Conservation (phyloP, 495 filamentous ascomycete species). For the Hypoxylon rickii region DNA sequence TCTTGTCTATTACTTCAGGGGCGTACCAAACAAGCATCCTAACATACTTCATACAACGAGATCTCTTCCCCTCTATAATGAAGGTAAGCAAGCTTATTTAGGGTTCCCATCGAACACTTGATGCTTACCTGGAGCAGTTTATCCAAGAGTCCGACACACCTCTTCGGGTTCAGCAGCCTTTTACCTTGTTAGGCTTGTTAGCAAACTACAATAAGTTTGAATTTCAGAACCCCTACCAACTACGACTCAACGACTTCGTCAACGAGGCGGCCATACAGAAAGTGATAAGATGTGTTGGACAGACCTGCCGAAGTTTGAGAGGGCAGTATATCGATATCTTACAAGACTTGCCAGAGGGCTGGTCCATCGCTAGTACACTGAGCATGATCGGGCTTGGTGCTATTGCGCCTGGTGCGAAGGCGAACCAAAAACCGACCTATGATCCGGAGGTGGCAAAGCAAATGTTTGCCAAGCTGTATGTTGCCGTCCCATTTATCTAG, state of each 20-base stretch:
- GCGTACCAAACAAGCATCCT: constrained; percentile 92
- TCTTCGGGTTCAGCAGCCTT: constrained; percentile 68
- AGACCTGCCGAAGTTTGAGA: constrained; percentile 66
- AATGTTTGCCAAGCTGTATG: constrained; percentile 68
- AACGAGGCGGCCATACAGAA: constrained; percentile 86
- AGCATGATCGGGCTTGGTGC: constrained; percentile 82
- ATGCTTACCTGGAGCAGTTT: constrained; percentile 58
- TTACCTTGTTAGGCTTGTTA: constrained; percentile 83
- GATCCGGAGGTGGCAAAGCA: constrained; percentile 76
- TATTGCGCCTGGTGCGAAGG: constrained; percentile 69
- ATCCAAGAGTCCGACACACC: constrained; percentile 78
- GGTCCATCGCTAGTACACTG: constrained; percentile 79
- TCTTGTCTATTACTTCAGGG: constrained; percentile 83
- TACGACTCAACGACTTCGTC: constrained; percentile 96
- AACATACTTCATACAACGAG: constrained; percentile 93
- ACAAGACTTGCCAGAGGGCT: constrained; percentile 89
- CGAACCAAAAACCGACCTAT: constrained; percentile 59
- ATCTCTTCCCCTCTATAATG: constrained; percentile 92
- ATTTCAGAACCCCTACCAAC: constrained; percentile 94
- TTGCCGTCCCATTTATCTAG: background rate
- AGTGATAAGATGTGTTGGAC: constrained; percentile 74
- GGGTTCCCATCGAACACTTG: background rate
- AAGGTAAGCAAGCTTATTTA: constrained; percentile 75
- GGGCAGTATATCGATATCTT: constrained; percentile 85
- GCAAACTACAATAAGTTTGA: constrained; percentile 99